Evolutionary conservation across 73 alveolate genomes (phyloP).

Genomic region (Blepharisma stoltei): DNA sequence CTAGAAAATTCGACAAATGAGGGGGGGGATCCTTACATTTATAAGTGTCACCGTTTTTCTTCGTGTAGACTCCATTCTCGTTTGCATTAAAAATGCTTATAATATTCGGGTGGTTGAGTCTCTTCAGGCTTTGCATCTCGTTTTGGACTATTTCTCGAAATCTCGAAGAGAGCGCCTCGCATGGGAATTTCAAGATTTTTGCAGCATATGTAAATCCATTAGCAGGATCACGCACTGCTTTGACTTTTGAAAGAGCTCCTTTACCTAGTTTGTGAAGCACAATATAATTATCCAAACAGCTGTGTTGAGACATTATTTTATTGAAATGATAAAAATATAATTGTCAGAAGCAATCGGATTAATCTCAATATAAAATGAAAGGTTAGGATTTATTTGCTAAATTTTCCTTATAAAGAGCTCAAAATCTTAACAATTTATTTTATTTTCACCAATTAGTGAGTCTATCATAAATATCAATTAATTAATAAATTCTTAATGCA

Average conservation of each 20-base stretch:
- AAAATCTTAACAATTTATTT: too few relatives aligned
- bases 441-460: too few relatives aligned
- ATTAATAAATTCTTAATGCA: too few relatives aligned
- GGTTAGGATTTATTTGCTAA: too few relatives aligned
- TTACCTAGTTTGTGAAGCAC: conserved; percentile 14
- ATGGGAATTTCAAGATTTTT: conserved; percentile 44
- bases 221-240: conserved; percentile 28
- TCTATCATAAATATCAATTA: too few relatives aligned
- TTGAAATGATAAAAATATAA: not conserved
- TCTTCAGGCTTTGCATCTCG: conserved; percentile 55
- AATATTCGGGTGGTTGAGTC: conserved; percentile 55
- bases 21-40: too few relatives aligned
- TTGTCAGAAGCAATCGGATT: too few relatives aligned
- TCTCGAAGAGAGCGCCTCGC: conserved; percentile 34
- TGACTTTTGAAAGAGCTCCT: conserved; percentile 31
- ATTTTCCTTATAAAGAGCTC: too few relatives aligned
- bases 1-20: too few relatives aligned
- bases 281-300: not conserved
- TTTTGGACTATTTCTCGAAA: conserved; percentile 41
- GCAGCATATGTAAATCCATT: conserved; percentile 43
- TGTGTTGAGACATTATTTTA: not conserved
- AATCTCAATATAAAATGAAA: too few relatives aligned
- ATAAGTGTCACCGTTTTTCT: conserved; percentile 35
- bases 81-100: conserved; percentile 39
- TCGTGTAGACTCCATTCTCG: conserved; percentile 41